These are phyloP conservation scores for Fusarium sp. DNA, from an alignment of 2,329 filamentous ascomycete species.

Conservation along the genomic window DNA sequence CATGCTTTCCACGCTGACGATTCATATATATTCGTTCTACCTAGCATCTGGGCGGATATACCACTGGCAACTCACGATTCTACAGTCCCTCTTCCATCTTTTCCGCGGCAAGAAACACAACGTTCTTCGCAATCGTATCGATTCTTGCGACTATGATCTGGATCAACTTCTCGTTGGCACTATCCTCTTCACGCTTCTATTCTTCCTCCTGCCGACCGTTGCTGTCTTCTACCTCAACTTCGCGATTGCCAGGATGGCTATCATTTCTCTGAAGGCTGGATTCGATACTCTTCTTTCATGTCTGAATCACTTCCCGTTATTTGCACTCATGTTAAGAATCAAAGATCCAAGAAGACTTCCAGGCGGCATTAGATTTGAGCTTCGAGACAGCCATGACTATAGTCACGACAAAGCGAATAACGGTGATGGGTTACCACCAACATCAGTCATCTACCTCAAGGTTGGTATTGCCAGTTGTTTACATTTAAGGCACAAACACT, in stretches of 20 bases:
- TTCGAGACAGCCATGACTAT: slow-evolving; percentile 76
- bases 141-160: slow-evolving; percentile 98
- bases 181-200: slow-evolving; percentile 93
- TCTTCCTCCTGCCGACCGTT: slow-evolving; percentile 94
- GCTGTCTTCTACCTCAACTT: slow-evolving; percentile 98
- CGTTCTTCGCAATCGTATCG: slow-evolving; percentile 94
- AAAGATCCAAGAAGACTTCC: slow-evolving; percentile 93
- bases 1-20: slow-evolving; percentile 86
- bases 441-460: slow-evolving; percentile 88
- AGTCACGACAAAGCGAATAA: slow-evolving; percentile 53
- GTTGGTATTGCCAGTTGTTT: slow-evolving; percentile 55
- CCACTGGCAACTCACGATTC: slow-evolving; percentile 97
- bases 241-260: slow-evolving; percentile 91
- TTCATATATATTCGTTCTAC: slow-evolving; percentile 99
- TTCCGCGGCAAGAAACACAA: slow-evolving; percentile 99
- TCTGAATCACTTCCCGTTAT: slow-evolving; percentile 96
- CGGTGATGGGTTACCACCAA: slow-evolving; percentile 66
- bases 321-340: slow-evolving; percentile 93
- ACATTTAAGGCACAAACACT: neutral
- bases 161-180: slow-evolving; percentile 96
- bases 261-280: slow-evolving; percentile 90
- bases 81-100: slow-evolving; percentile 97
- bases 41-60: slow-evolving; percentile 96
- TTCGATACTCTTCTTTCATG: slow-evolving; percentile 94
- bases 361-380: slow-evolving; percentile 88